Conservation (phyloP, 2,329 filamentous ascomycete genomes). For the Diplodia sapinea region DNA sequence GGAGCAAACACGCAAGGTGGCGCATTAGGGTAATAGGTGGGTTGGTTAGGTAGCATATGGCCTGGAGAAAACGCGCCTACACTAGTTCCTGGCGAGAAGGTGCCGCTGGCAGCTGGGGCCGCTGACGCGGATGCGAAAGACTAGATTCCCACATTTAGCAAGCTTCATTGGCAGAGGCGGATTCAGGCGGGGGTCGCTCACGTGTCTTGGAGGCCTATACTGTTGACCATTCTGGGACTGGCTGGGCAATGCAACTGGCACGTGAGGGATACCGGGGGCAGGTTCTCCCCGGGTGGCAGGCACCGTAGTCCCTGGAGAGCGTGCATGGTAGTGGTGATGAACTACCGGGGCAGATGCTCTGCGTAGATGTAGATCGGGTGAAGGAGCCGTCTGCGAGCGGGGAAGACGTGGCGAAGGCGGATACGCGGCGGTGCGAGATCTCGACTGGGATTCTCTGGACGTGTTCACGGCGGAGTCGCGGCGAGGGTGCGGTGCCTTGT, state of each 20-base stretch:
- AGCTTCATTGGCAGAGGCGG: neutral
- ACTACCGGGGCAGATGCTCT: slow-evolving; percentile 12
- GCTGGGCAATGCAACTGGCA: slow-evolving; percentile 13
- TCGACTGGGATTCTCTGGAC: slow-evolving; percentile 12
- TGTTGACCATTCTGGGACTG: slow-evolving; percentile 27
- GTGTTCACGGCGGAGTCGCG: slow-evolving; percentile 12
- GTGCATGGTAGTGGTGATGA: slow-evolving; percentile 15
- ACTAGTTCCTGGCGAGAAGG: slow-evolving; percentile 1
- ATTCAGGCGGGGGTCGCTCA: slow-evolving; percentile 5
- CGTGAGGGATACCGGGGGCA: slow-evolving; percentile 10
- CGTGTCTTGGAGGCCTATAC: slow-evolving; percentile 21
- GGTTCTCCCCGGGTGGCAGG: neutral
- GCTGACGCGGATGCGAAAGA: slow-evolving; percentile 7
- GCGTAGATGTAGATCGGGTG: slow-evolving; percentile 3
- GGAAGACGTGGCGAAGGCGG: slow-evolving; percentile 6
- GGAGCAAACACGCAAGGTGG: slow-evolving; percentile 13
- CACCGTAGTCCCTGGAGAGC: neutral
- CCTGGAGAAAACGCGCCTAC: slow-evolving; percentile 12
- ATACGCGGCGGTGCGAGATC: neutral
- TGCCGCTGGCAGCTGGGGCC: neutral
- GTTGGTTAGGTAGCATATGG: slow-evolving; percentile 14
- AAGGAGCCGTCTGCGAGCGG: slow-evolving; percentile 13
- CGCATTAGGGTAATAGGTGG: slow-evolving; percentile 1
- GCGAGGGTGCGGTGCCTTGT: slow-evolving; percentile 2
- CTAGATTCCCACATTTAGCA: neutral